These are phyloP conservation scores for Trichophyton mentagrophytes DNA, from an alignment of 2,329 filamentous ascomycete genomes.

Conservation along the genomic window DNA sequence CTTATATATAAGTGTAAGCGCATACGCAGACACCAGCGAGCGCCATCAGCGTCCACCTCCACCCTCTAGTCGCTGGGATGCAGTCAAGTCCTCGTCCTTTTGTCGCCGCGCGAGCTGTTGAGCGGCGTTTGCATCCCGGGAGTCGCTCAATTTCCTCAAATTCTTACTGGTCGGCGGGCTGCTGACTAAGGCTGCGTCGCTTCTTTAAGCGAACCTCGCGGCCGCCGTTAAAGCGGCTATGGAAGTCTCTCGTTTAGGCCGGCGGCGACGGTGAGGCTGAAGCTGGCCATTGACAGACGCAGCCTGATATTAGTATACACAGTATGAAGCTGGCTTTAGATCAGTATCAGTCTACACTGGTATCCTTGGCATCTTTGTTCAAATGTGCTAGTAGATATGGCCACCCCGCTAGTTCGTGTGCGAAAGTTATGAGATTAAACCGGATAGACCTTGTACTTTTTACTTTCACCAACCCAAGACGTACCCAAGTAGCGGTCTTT, in stretches of 20 bases:
- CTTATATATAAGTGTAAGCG: too few species aligned
- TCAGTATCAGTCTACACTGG: too few species aligned
- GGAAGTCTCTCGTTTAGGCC: background rate
- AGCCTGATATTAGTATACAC: too few species aligned
- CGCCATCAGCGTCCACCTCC: background rate
- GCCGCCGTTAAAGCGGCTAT: background rate
- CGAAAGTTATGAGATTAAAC: too few species aligned
- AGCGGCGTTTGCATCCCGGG: background rate
- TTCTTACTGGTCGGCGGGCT: background rate
- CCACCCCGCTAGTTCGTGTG: too few species aligned
- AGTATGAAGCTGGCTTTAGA: too few species aligned
- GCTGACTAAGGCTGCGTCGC: background rate
- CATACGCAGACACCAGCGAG: background rate
- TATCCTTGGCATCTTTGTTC: too few species aligned
- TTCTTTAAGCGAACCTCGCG: background rate
- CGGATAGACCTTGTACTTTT: too few species aligned
- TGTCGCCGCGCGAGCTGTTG: background rate
- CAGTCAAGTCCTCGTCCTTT: background rate
- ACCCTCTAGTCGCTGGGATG: background rate
- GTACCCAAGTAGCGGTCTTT: too few species aligned
- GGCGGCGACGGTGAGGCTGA: background rate
- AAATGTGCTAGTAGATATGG: too few species aligned
- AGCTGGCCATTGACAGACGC: too few species aligned
- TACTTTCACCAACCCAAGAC: too few species aligned
- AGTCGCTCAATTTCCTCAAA: conserved; percentile 4